Evolutionary conservation across 176 grass and related monocot genomes (phyloP).

Genomic region (Carex cristatella): DNA sequence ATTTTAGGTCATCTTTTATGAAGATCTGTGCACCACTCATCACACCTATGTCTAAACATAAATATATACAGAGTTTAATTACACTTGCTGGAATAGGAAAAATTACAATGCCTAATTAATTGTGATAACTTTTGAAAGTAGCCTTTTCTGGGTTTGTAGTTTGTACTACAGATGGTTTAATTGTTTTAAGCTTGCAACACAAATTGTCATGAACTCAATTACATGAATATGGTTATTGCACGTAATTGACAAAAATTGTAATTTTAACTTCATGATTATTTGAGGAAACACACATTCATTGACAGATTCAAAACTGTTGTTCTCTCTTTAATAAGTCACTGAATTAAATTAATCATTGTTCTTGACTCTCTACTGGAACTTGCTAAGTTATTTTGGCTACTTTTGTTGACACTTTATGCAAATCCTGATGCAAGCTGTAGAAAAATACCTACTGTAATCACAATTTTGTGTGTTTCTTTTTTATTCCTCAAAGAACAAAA

Average conservation of each 20-base stretch:
- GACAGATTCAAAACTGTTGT: neutral
- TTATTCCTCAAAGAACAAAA: neutral
- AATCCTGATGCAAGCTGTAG: neutral
- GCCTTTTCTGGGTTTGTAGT: neutral
- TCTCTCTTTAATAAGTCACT: neutral
- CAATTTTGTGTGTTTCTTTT: neutral
- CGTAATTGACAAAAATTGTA: neutral
- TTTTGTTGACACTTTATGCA: neutral
- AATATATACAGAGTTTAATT: neutral
- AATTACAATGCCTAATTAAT: neutral
- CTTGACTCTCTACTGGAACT: neutral
- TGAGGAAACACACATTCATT: neutral
- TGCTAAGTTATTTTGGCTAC: neutral
- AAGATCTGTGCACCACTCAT: slow-evolving; percentile 58
- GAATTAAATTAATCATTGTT: neutral
- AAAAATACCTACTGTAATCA: neutral
- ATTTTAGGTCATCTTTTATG: slow-evolving; percentile 36
- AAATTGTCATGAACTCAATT: neutral
- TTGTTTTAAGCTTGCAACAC: neutral
- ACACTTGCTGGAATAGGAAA: neutral
- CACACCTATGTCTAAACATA: slow-evolving; percentile 33
- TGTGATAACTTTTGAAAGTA: neutral
- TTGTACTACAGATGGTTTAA: too few species aligned
- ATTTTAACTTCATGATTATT: neutral
- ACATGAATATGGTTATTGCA: neutral